Percentiles rank a stretch among this genome's conserved stretches.
Evolutionary conservation across 106 monocot genomes (phyloP).

Genomic region (Vanilla planifolia): DNA sequence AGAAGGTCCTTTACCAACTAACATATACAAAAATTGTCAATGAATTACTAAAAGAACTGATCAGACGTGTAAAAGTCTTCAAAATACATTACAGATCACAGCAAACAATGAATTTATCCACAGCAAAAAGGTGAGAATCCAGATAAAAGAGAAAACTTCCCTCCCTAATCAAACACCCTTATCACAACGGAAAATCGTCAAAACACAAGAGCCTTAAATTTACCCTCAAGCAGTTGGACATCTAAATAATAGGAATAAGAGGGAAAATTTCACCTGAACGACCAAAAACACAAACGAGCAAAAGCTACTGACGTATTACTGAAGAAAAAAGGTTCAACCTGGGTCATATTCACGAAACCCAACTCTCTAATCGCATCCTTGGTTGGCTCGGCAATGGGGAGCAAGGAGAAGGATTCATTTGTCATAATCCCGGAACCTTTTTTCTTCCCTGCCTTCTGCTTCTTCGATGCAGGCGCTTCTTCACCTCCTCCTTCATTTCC

Average conservation of each 20-base stretch:
- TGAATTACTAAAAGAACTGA: too few species aligned
- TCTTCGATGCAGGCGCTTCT: conserved; percentile 20
- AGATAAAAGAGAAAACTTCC: too few species aligned
- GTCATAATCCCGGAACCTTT: conserved; percentile 47
- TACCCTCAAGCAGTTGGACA: background rate
- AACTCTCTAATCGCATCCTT: conserved; percentile 62
- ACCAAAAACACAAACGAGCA: background rate
- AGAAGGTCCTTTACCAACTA: too few species aligned
- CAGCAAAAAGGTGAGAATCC: too few species aligned
- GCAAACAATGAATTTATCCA: too few species aligned
- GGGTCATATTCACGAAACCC: conserved; percentile 80
- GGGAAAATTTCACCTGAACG: background rate
- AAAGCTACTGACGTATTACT: background rate
- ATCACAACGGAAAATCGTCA: background rate
- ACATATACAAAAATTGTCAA: too few species aligned
- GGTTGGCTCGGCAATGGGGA: conserved; percentile 50
- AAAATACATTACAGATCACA: too few species aligned
- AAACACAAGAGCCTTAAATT: too few species aligned
- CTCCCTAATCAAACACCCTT: background rate
- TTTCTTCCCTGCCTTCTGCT: conserved; percentile 19
- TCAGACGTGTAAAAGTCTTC: too few species aligned
- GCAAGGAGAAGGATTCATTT: conserved; percentile 43
- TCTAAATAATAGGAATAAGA: background rate
- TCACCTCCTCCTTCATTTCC: conserved; percentile 9
- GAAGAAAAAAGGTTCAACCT: conserved; percentile 31